These are phyloP conservation scores for Solanum hybrid DNA, from an alignment of 305 asterid genomes.

Conservation along the genomic window DNA sequence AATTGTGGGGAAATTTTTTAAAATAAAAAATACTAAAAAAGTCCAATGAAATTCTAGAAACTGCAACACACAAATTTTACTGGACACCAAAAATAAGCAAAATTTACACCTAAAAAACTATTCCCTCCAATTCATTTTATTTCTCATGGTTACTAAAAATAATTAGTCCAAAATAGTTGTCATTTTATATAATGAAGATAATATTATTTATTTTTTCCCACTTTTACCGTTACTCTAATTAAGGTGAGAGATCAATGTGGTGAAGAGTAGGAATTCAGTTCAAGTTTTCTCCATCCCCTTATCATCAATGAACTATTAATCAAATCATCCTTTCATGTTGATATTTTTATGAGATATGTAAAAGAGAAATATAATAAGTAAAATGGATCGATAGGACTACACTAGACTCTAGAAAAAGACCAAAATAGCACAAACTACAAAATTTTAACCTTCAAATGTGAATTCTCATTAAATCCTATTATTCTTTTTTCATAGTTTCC, in stretches of 20 bases:
- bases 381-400: not conserved
- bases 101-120: not conserved
- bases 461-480: not conserved
- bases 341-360: too few relatives aligned
- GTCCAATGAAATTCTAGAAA: not conserved
- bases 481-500: not conserved
- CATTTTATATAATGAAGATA: not conserved
- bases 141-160: not conserved
- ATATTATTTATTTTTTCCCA: not conserved
- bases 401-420: not conserved
- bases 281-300: too few relatives aligned
- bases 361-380: too few relatives aligned
- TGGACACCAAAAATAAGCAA: not conserved
- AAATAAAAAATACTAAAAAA: too few relatives aligned
- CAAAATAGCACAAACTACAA: not conserved
- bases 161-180: not conserved
- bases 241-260: too few relatives aligned
- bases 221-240: not conserved
- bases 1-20: not conserved
- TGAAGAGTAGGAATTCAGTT: too few relatives aligned
- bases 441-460: too few relatives aligned
- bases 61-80: not conserved
- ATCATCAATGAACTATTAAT: too few relatives aligned
- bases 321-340: too few relatives aligned
- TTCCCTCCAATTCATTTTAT: not conserved